Evolutionary conservation across 371 early-diverging fungal species (phyloP).

Genomic region (Apophysomyces trapeziformis): DNA sequence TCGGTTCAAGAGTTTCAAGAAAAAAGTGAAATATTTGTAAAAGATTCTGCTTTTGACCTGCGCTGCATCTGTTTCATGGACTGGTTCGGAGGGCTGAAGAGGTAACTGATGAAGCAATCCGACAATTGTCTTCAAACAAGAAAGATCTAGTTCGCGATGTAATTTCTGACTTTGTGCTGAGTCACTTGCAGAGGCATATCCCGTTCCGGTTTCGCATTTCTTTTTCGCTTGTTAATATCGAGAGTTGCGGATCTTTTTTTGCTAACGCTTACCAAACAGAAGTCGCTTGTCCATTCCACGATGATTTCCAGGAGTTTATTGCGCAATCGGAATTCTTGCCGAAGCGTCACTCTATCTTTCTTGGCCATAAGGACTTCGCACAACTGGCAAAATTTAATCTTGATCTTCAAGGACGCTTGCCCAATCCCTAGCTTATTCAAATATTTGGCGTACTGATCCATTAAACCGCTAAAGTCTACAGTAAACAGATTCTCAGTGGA

Average conservation of each 20-base stretch:
- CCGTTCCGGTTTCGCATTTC: conserved; percentile 28
- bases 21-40: conserved; percentile 88
- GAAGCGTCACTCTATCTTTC: conserved; percentile 71
- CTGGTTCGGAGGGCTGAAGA: conserved; percentile 74
- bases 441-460: conserved; percentile 77
- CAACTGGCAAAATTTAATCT: conserved; percentile 82
- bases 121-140: conserved; percentile 82
- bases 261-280: conserved; percentile 20
- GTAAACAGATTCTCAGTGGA: conserved; percentile 62
- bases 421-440: conserved; percentile 68
- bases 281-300: conserved; percentile 88
- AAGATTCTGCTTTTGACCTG: conserved; percentile 81
- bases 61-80: conserved; percentile 65
- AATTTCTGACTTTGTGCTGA: conserved; percentile 55
- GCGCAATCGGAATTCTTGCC: conserved; percentile 82
- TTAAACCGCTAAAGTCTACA: conserved; percentile 77
- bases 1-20: conserved; percentile 84
- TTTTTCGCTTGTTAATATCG: conserved; percentile 7
- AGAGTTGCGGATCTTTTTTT: background rate
- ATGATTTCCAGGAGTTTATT: conserved; percentile 79
- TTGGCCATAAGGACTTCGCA: conserved; percentile 79
- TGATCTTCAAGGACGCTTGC: conserved; percentile 66
- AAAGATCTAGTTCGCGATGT: conserved; percentile 76
- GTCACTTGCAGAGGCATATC: conserved; percentile 38
- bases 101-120: conserved; percentile 78